Conservation (phyloP, 1,284 basidiomycete genomes). For the Papiliotrema flavescens region DNA sequence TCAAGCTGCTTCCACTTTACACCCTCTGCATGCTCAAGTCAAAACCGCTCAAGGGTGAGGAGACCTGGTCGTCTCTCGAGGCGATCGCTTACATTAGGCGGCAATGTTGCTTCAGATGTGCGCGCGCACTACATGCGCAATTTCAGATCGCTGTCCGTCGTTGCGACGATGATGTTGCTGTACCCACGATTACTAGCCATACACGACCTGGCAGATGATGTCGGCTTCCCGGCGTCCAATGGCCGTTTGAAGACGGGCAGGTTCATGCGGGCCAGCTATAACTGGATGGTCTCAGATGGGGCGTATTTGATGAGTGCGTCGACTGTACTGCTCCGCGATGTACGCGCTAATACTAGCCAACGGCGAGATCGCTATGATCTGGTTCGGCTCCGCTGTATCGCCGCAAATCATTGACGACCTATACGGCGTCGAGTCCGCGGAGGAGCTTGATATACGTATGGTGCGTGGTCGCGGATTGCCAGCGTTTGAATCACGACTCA, state of each 20-base stretch:
- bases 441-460: slow-evolving; percentile 68
- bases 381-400: slow-evolving; percentile 80
- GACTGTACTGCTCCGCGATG: not conserved
- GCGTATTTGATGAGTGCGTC: slow-evolving; percentile 81
- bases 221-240: slow-evolving; percentile 59
- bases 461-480: slow-evolving; percentile 50
- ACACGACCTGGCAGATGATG: slow-evolving; percentile 73
- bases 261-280: slow-evolving; percentile 78
- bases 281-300: slow-evolving; percentile 85
- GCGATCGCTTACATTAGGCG: slow-evolving; percentile 52
- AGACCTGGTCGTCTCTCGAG: slow-evolving; percentile 1
- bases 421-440: slow-evolving; percentile 76
- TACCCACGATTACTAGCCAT: slow-evolving; percentile 88
- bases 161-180: slow-evolving; percentile 69
- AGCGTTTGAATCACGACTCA: not conserved
- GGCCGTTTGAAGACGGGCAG: slow-evolving; percentile 68
- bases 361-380: slow-evolving; percentile 83
- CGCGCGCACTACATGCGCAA: slow-evolving; percentile 81
- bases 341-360: slow-evolving; percentile 51
- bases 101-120: slow-evolving; percentile 87
- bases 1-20: slow-evolving; percentile 83
- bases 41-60: slow-evolving; percentile 81
- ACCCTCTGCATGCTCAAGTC: slow-evolving; percentile 81
- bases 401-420: slow-evolving; percentile 80
- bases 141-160: slow-evolving; percentile 66